Evolutionary conservation across 1,284 basidiomycete genomes (phyloP), one percentile per base, ranked within the genome.

Genomic region (Ustilago bromivora): DNA sequence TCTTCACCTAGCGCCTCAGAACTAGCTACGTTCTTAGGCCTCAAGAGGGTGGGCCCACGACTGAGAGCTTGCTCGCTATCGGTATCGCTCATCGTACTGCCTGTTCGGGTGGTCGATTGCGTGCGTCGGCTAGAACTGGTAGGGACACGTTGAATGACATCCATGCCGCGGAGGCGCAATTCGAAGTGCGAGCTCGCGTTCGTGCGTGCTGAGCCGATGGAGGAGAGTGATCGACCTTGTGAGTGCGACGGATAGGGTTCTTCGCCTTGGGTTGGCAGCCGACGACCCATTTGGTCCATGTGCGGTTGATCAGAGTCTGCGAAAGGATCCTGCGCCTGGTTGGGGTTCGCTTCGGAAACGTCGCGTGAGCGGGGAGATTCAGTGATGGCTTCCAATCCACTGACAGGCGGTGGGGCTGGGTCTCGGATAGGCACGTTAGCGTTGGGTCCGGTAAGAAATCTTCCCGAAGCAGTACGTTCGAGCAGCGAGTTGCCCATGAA

Each of bases 71-170:
- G 35, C n/a, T 71, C 69, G 54, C 60, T 61, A 15, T 70, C 72
- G 5, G 61, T 65, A 46, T 74, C 76, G 55, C 67, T 76, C 17
- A 61, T 38, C n/a, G 51, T 49, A 53, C 71, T 71, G 10, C 71
- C 65, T 9, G 68, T 59, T n/a, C 71, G 51, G 11, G 62, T 78
- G 4, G 43, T 46, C 7, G 71, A 76, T 31, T 60, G 61, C 6
- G 74, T 73, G 19, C 76, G 66, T n/a, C 78, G 53, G 38, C 76
- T 76, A 57, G 71, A 75, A 2, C 67, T 73, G 1, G 82, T 82
- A 2, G 75, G 71, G 2, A 67, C 76, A 23, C 82, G 79, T 47
- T 84, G 82, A 12, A 82, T 67, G 23, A 83, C 82, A 41, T 84
- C 81, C 82, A 84, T 84, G 5, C 63, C 63, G 3, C 67, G 59